phyloP scores from a whole-genome alignment of 2,329 filamentous ascomycete genomes.

The Cryoendolithus antarcticus region DNA sequence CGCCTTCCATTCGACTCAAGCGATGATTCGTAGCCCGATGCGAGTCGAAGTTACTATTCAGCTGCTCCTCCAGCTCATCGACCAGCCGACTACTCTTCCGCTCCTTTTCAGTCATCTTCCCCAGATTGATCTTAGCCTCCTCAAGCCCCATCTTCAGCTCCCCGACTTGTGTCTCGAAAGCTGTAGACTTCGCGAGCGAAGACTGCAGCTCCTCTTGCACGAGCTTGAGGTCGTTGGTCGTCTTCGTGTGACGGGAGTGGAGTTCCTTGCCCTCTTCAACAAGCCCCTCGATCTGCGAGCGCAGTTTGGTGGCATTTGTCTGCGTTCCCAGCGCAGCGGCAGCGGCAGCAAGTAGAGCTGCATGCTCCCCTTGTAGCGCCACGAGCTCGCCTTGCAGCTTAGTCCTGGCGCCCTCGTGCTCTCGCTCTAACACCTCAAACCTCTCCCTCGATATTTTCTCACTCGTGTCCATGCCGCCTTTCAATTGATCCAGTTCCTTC shows the following conservation, averaged over 20 bases:
- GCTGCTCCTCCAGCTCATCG: constrained; percentile 91
- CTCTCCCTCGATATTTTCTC: constrained; percentile 22
- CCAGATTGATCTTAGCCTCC: constrained; percentile 45
- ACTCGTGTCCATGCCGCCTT: constrained; percentile 38
- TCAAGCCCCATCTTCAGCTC: constrained; percentile 39
- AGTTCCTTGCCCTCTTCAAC: constrained; percentile 35
- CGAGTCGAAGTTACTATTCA: constrained; percentile 89
- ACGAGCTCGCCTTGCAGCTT: constrained; percentile 48
- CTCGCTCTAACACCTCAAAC: constrained; percentile 23
- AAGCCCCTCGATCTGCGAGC: constrained; percentile 30
- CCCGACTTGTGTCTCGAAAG: constrained; percentile 31
- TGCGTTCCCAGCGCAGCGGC: constrained; percentile 54
- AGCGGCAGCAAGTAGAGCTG: constrained; percentile 50
- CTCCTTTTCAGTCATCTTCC: constrained; percentile 51
- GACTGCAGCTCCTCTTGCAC: constrained; percentile 32
- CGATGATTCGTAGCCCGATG: constrained; percentile 76
- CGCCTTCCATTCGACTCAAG: constrained; percentile 53
- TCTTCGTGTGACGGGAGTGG: constrained; percentile 29
- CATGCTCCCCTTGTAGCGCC: constrained; percentile 46
- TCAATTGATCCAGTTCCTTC: constrained; percentile 48
- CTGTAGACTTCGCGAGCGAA: constrained; percentile 25
- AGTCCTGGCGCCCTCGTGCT: constrained; percentile 19
- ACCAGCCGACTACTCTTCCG: constrained; percentile 86
- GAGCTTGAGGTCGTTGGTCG: constrained; percentile 29
- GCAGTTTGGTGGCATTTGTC: constrained; percentile 31